phyloP scores from a whole-genome alignment of 148 eudicot species.

The Salicornia ramosissima region DNA sequence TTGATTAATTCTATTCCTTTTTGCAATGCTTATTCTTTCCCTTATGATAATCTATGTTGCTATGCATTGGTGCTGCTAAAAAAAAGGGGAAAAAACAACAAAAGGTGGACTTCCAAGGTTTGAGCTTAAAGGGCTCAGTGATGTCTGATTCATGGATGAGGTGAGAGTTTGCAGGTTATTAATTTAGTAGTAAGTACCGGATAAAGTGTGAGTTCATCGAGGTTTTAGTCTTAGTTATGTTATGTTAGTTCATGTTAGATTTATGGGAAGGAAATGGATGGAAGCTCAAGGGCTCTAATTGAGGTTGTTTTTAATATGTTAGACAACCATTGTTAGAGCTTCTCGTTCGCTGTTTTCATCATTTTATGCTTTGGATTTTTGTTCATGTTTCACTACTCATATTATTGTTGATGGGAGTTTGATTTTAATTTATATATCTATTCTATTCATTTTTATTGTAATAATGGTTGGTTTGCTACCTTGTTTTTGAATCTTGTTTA shows the following conservation, averaged over 20 bases:
- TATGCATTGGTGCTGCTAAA: too few species aligned
- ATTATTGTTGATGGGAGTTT: constrained; percentile 17
- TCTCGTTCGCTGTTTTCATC: constrained; percentile 19
- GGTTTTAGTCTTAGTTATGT: constrained; percentile 18
- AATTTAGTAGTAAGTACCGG: constrained; percentile 13
- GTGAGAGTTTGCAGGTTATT: constrained; percentile 10
- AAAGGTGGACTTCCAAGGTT: neutral
- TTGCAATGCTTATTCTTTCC: too few species aligned
- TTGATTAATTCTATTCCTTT: constrained; percentile 4
- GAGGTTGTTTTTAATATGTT: constrained; percentile 11
- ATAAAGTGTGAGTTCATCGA: constrained; percentile 27
- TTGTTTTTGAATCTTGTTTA: neutral
- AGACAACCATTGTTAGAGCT: constrained; percentile 16
- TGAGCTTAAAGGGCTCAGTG: constrained; percentile 14
- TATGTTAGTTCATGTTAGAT: constrained; percentile 11
- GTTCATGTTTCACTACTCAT: constrained; percentile 22
- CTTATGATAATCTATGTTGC: too few species aligned
- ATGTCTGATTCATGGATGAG: constrained; percentile 4
- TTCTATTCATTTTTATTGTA: neutral
- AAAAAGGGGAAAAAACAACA: too few species aligned
- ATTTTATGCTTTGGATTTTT: constrained; percentile 26
- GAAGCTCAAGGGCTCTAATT: constrained; percentile 18
- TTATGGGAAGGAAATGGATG: constrained; percentile 21
- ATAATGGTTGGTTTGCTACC: neutral
- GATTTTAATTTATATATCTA: constrained; percentile 5